Percentiles rank a stretch among this genome's conserved stretches.
Evolutionary conservation across 257 asterid species (phyloP).

Genomic region (Solanum paucissectum): DNA sequence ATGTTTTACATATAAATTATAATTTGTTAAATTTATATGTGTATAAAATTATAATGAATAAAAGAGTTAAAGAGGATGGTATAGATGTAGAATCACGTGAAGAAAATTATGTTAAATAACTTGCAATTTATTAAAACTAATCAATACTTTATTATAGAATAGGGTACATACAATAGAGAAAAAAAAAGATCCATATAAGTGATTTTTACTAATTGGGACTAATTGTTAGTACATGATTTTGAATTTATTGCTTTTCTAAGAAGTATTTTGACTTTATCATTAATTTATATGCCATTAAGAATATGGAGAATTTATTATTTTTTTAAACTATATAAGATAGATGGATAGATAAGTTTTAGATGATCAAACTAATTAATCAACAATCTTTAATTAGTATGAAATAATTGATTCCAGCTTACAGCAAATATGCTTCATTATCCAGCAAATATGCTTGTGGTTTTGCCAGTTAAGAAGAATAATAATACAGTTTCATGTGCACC

Average conservation of each 20-base stretch:
- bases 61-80: neutral
- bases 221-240: neutral
- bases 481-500: neutral
- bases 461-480: neutral
- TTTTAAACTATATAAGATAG: neutral
- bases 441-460: neutral
- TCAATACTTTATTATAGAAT: neutral
- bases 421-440: neutral
- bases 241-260: neutral
- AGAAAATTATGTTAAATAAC: neutral
- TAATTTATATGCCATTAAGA: neutral
- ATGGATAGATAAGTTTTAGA: neutral
- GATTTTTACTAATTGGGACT: neutral
- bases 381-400: neutral
- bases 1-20: neutral
- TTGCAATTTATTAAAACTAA: neutral
- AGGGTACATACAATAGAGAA: neutral
- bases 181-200: neutral
- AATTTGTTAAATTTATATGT: no score
- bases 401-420: neutral
- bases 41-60: neutral
- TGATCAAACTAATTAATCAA: neutral
- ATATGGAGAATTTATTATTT: neutral
- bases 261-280: neutral
- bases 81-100: neutral